Percentiles rank a stretch among this genome's conserved stretches.
Conservation (phyloP, 2,329 filamentous ascomycete genomes). For the Trichocomaceae sp. region DNA sequence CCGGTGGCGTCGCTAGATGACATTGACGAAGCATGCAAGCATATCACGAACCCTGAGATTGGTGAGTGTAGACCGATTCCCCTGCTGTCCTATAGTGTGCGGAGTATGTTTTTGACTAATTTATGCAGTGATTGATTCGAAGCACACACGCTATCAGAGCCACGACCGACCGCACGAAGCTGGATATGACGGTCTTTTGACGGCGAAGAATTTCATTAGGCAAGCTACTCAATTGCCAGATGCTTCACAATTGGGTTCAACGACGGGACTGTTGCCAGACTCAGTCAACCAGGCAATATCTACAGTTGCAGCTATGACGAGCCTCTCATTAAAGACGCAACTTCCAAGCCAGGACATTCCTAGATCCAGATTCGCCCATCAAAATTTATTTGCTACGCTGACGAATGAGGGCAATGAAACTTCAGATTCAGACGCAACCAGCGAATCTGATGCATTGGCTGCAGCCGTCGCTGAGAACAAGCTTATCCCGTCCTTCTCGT, state of each 20-base stretch:
- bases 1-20: constrained; percentile 33
- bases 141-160: constrained; percentile 26
- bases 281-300: background rate
- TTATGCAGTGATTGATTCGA: constrained; percentile 25
- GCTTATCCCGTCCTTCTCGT: constrained; percentile 47
- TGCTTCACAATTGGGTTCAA: constrained; percentile 17
- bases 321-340: background rate
- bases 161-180: constrained; percentile 47
- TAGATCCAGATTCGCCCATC: constrained; percentile 22
- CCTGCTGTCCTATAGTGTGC: background rate
- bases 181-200: constrained; percentile 57
- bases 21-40: constrained; percentile 22
- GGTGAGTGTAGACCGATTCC: constrained; percentile 18
- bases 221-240: constrained; percentile 45
- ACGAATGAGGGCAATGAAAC: background rate
- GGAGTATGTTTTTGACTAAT: background rate
- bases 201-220: constrained; percentile 53
- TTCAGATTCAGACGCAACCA: constrained; percentile 13
- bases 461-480: constrained; percentile 26
- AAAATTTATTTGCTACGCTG: constrained; percentile 25
- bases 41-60: constrained; percentile 24
- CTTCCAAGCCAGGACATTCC: background rate
- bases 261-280: background rate
- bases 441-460: background rate
- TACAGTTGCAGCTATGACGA: background rate